phyloP scores from a whole-genome alignment of 345 rosid genomes.

The Populus euphratica region DNA sequence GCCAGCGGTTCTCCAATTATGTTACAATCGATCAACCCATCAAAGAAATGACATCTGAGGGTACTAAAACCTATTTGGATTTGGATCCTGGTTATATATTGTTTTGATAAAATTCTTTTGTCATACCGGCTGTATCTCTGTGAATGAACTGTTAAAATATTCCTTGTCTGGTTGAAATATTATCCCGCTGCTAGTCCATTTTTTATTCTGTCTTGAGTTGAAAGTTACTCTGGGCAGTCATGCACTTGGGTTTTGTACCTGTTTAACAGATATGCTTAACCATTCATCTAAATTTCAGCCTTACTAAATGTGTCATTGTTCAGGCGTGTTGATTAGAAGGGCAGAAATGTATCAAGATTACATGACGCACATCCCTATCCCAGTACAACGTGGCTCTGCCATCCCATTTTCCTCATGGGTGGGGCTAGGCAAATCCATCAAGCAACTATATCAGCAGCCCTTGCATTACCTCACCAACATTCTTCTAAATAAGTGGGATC shows the following conservation, averaged over 20 bases:
- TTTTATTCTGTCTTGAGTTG: too few species aligned
- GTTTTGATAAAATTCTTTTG: not conserved
- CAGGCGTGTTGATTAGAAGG: conserved; percentile 41
- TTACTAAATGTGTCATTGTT: conserved; percentile 1
- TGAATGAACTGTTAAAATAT: not conserved
- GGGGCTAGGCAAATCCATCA: conserved; percentile 70
- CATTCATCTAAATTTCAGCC: not conserved
- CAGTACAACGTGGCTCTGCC: conserved; percentile 58
- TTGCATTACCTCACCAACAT: conserved; percentile 81
- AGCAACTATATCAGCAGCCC: conserved; percentile 72
- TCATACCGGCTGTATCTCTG: not conserved
- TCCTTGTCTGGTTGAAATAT: too few species aligned
- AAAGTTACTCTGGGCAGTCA: not conserved
- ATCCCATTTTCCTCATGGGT: conserved; percentile 76
- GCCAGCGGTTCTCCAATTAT: conserved; percentile 8
- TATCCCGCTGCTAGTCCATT: too few species aligned
- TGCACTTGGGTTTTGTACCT: not conserved
- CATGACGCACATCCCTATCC: conserved; percentile 67
- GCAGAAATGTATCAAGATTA: conserved; percentile 83
- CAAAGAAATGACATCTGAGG: conserved; percentile 38
- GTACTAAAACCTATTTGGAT: conserved; percentile 25
- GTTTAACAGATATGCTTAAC: not conserved
- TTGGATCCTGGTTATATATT: not conserved
- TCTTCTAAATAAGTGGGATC: conserved; percentile 69
- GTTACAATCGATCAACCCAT: conserved; percentile 18